phyloP scores from a whole-genome alignment of 192 early-diverging fungal genomes.

The Chytriomyces hyalinus region DNA sequence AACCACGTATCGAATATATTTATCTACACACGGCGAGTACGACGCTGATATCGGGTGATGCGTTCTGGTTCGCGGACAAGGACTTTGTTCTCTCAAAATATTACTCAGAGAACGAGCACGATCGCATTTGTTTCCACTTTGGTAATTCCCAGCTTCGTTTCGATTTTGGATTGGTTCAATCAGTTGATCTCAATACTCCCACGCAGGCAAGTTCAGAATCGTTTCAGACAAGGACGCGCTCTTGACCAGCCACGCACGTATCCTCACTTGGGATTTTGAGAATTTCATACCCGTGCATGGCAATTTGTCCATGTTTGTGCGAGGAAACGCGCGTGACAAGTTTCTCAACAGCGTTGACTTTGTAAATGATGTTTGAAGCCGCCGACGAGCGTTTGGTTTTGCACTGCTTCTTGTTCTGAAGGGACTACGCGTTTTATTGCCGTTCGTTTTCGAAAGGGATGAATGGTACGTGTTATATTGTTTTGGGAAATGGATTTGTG shows the following conservation, averaged over 20 bases:
- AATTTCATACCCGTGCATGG: constrained; percentile 17
- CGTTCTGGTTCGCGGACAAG: constrained; percentile 11
- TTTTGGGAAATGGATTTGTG: no score
- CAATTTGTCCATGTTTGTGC: not conserved
- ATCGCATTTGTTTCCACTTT: constrained; percentile 9
- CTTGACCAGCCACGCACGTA: not conserved
- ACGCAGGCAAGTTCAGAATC: constrained; percentile 3
- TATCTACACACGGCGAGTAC: not conserved
- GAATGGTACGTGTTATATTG: no score
- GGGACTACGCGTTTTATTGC: no score
- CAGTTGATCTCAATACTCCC: not conserved
- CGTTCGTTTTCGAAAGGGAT: no score
- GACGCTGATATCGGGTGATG: constrained; percentile 1
- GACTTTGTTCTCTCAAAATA: not conserved
- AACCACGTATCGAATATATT: not conserved
- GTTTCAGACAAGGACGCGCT: not conserved
- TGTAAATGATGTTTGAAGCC: no score
- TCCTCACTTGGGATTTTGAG: constrained; percentile 5
- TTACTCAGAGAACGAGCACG: not conserved
- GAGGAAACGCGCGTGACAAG: not conserved
- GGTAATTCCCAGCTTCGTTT: not conserved
- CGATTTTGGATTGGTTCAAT: not conserved
- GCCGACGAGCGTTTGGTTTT: no score
- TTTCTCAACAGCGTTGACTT: not conserved
- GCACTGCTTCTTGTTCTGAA: no score